phyloP scores from a whole-genome alignment of 805 yeast species.

The Kluyveromyces starmeri region DNA sequence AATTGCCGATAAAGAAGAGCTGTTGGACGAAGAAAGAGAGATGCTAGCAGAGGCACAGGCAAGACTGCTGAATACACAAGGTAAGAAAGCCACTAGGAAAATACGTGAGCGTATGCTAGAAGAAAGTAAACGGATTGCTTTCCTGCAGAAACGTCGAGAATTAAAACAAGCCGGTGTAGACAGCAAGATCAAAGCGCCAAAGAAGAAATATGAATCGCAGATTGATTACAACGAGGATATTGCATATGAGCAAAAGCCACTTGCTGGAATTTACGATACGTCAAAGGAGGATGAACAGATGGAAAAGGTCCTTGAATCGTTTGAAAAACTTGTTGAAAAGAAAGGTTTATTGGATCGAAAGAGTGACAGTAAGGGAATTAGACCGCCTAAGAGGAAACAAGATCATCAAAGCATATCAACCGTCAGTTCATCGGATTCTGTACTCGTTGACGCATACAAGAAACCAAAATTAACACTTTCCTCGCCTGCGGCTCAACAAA shows the following conservation, averaged over 20 bases:
- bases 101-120: slow-evolving; percentile 75
- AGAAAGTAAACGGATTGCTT: slow-evolving; percentile 67
- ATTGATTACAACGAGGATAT: slow-evolving; percentile 80
- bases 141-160: slow-evolving; percentile 72
- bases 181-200: slow-evolving; percentile 39
- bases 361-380: slow-evolving; percentile 24
- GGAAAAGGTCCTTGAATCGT: slow-evolving; percentile 30
- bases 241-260: slow-evolving; percentile 66
- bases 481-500: slow-evolving; percentile 25
- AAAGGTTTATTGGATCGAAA: slow-evolving; percentile 39
- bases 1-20: slow-evolving; percentile 65
- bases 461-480: slow-evolving; percentile 28
- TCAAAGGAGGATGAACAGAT: slow-evolving; percentile 45
- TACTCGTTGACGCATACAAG: slow-evolving; percentile 14
- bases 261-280: slow-evolving; percentile 59
- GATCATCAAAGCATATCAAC: slow-evolving; percentile 17
- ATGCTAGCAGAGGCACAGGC: slow-evolving; percentile 95
- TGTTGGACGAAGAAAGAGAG: slow-evolving; percentile 84
- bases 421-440: slow-evolving; percentile 5
- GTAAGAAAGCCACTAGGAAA: slow-evolving; percentile 88
- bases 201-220: slow-evolving; percentile 46
- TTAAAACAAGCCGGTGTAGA: slow-evolving; percentile 71
- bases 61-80: slow-evolving; percentile 83
- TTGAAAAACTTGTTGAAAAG: slow-evolving; percentile 35
- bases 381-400: slow-evolving; percentile 24